Conservation (phyloP, 352 stramenopile genomes). For the Pythium aphanidermatum region DNA sequence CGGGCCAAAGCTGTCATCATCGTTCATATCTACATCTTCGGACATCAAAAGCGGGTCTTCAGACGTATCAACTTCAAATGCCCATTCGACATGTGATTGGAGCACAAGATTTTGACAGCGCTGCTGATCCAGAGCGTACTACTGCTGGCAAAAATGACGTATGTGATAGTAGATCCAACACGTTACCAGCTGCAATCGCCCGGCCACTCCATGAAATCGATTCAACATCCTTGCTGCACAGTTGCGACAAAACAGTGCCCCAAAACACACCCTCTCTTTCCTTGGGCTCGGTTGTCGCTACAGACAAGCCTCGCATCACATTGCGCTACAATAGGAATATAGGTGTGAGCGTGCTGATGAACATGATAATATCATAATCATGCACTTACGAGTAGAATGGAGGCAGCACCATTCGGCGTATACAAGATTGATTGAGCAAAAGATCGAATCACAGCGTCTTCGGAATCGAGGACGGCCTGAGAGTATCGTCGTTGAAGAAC, state of each 20-base stretch:
- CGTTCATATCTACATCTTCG: slow-evolving; percentile 18
- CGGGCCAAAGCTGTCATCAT: slow-evolving; percentile 4
- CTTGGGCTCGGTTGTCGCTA: neutral
- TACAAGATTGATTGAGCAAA: too few relatives aligned
- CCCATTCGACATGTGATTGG: slow-evolving; percentile 17
- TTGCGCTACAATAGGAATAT: too few relatives aligned
- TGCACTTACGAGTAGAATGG: too few relatives aligned
- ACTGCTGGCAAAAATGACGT: slow-evolving; percentile 4
- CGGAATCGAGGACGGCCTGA: too few relatives aligned
- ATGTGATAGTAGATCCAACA: slow-evolving; percentile 10
- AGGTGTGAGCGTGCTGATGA: too few relatives aligned
- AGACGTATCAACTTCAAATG: slow-evolving; percentile 9
- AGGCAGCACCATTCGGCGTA: too few relatives aligned
- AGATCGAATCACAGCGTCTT: neutral
- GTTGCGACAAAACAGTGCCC: neutral
- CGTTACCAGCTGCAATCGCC: slow-evolving; percentile 13
- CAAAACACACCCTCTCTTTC: slow-evolving; percentile 1
- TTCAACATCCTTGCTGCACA: neutral
- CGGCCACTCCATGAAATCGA: slow-evolving; percentile 8
- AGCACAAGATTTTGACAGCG: slow-evolving; percentile 6
- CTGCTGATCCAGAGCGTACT: neutral
- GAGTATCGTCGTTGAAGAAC: too few relatives aligned
- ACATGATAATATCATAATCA: too few relatives aligned
- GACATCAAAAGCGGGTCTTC: neutral
- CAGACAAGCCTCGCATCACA: neutral